Evolutionary conservation across 1,139 yeast species (phyloP).

Genomic region (Petasospora rhodanensis): DNA sequence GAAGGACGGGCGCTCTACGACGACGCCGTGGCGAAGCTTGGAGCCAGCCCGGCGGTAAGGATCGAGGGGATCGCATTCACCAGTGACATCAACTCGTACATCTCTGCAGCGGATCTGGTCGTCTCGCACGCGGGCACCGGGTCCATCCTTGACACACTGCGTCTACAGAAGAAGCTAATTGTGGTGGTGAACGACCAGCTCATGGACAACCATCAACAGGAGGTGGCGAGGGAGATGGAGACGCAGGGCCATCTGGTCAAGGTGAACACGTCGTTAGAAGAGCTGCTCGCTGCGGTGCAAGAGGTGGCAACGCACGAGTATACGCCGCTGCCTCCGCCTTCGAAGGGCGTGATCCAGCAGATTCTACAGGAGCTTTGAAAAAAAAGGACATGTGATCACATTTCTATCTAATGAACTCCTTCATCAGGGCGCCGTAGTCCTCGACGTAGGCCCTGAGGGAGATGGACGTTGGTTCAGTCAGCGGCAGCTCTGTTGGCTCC

Average conservation of each 20-base stretch:
- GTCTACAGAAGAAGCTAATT: conserved; percentile 51
- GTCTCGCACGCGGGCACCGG: conserved; percentile 96
- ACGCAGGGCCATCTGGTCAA: conserved; percentile 30
- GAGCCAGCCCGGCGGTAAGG: conserved; percentile 16
- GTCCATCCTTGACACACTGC: conserved; percentile 73
- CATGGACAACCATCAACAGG: conserved; percentile 85
- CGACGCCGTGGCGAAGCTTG: not conserved
- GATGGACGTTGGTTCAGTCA: conserved; percentile 1
- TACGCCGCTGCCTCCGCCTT: conserved; percentile 15
- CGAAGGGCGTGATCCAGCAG: conserved; percentile 4
- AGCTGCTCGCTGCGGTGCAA: conserved; percentile 7
- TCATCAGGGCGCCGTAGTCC: conserved; percentile 17
- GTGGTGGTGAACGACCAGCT: conserved; percentile 66
- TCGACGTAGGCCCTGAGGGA: conserved; percentile 11
- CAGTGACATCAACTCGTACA: conserved; percentile 35
- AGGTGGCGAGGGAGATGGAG: conserved; percentile 62
- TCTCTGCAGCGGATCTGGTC: conserved; percentile 47
- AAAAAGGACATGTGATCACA: not conserved
- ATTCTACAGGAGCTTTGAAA: conserved; percentile 10
- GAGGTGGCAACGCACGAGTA: conserved; percentile 2
- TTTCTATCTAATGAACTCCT: conserved; percentile 8
- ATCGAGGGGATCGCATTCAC: conserved; percentile 49
- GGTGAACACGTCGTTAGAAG: conserved; percentile 2
- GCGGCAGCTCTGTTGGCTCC: conserved; percentile 10
- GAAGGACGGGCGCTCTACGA: conserved; percentile 28